A percentile compares a stretch with the other conserved stretches of the same genome.
These are phyloP conservation scores for Blastobotrys ciferrii DNA, from an alignment of 1,139 yeast species.

Conservation along the genomic window DNA sequence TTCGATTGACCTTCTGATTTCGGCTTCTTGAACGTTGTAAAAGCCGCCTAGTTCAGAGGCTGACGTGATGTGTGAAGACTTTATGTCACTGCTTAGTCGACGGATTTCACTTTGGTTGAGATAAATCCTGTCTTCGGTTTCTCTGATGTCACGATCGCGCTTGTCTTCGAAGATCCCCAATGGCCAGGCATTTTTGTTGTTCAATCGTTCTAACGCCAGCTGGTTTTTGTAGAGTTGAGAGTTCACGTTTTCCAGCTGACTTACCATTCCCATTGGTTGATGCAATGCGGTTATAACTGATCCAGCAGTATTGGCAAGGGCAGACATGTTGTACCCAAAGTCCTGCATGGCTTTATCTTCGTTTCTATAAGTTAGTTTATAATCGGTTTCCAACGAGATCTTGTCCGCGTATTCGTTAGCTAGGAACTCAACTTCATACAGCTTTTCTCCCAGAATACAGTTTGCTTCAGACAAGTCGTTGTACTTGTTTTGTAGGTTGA, in stretches of 20 bases:
- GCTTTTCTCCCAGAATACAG: conserved; percentile 22
- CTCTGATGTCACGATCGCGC: conserved; percentile 35
- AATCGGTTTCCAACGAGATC: conserved; percentile 17
- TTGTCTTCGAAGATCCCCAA: conserved; percentile 39
- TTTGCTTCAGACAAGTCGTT: conserved; percentile 26
- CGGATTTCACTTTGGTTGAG: conserved; percentile 32
- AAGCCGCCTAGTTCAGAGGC: conserved; percentile 43
- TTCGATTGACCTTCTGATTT: conserved; percentile 32
- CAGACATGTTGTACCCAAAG: conserved; percentile 19
- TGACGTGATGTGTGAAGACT: conserved; percentile 36
- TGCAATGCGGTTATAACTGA: conserved; percentile 26
- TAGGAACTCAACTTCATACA: conserved; percentile 22
- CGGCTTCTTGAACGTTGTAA: conserved; percentile 35
- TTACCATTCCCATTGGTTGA: conserved; percentile 28
- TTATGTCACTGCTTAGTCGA: conserved; percentile 34
- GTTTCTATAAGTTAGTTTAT: conserved; percentile 14
- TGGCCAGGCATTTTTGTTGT: conserved; percentile 35
- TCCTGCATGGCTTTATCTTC: conserved; percentile 17
- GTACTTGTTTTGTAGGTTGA: conserved; percentile 24
- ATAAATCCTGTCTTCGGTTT: conserved; percentile 33
- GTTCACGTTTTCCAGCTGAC: conserved; percentile 28
- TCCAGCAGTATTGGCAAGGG: conserved; percentile 22
- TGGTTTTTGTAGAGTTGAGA: conserved; percentile 24
- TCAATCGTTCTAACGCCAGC: conserved; percentile 29
- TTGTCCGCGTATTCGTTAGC: conserved; percentile 8